Percentiles rank a stretch among this genome's conserved stretches.
These are phyloP conservation scores for Exidia glandulosa DNA, from an alignment of 768 basidiomycete genomes.

Conservation along the genomic window DNA sequence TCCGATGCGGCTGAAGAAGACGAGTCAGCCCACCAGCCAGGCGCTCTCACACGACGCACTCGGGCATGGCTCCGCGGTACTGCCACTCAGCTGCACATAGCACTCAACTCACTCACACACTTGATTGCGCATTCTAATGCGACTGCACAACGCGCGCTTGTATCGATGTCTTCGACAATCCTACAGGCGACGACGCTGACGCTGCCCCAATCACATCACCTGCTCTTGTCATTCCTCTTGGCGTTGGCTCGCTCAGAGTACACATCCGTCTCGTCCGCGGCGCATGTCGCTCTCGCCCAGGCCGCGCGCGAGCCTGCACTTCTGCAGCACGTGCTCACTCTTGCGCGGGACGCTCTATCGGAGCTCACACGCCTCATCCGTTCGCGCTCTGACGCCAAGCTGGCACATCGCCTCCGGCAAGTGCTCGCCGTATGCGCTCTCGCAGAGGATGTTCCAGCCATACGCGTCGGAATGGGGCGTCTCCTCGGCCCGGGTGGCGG, in stretches of 20 bases:
- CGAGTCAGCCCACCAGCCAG: slow-evolving; percentile 17
- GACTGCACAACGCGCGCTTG: slow-evolving; percentile 47
- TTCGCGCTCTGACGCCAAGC: slow-evolving; percentile 61
- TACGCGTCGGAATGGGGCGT: slow-evolving; percentile 43
- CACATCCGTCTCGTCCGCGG: slow-evolving; percentile 37
- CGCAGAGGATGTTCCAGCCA: slow-evolving; percentile 25
- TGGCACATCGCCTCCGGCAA: slow-evolving; percentile 55
- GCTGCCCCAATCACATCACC: slow-evolving; percentile 53
- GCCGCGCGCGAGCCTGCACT: slow-evolving; percentile 34
- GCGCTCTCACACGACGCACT: slow-evolving; percentile 47
- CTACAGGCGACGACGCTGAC: slow-evolving; percentile 48
- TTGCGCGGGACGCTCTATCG: slow-evolving; percentile 52
- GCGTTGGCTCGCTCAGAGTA: slow-evolving; percentile 54
- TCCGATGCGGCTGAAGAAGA: slow-evolving; percentile 5
- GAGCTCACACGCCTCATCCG: slow-evolving; percentile 63
- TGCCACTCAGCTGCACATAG: slow-evolving; percentile 71
- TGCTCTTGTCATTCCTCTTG: slow-evolving; percentile 63
- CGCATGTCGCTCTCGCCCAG: slow-evolving; percentile 35
- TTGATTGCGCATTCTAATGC: slow-evolving; percentile 64
- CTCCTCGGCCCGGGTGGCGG: slow-evolving; percentile 74
- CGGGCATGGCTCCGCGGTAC: slow-evolving; percentile 74
- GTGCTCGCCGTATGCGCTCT: slow-evolving; percentile 62
- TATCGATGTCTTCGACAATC: slow-evolving; percentile 41
- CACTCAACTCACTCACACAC: slow-evolving; percentile 63
- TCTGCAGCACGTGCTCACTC: slow-evolving; percentile 47